Base-by-base conservation (phyloP, 2,329 filamentous ascomycete species). In the Monilinia fructicola region DNA sequence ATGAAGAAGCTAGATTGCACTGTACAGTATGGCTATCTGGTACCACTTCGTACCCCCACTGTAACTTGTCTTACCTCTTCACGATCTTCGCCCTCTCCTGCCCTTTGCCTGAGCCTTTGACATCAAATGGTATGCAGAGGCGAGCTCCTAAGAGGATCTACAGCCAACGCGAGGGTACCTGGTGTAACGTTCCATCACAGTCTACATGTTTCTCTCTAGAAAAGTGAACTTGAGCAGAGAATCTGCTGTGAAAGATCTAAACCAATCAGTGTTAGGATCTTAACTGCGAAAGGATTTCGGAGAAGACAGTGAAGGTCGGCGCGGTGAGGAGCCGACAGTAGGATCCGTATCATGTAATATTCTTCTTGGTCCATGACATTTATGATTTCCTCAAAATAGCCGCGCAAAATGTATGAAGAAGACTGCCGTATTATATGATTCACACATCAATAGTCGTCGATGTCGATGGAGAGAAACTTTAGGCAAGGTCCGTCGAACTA, bases 121-220 rank as follows among this genome's bases (percentile, higher is more conserved):
- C 16, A 44, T 26, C 44, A 18, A 28, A 58, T 26, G 23, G 21
- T 44, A 26, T 61, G n/a, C 26, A 61, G 58, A 52, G 64, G 64
- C 64, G 64, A 50, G 60, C 18, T 61, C 64, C 55, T 50, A 46
- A 44, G 35, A 52, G 26, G 64, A 65, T 53, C 48, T 50, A 28
- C 48, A 52, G 14, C 55, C 55, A 65, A 54, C 61, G 55, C 54
- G 26, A 53, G 38, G 18, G 28, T 12, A 46, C 14, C 14, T 61
- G 26, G 64, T 61, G 64, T 61, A 66, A 66, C 64, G 64, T 66
- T 61, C 55, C 55, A 66, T 66, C 54, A 53, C n/a, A 38, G 18
- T 42, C 53, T 21, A 9, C 42, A 18, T 28, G 38, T 40, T 61
- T 61, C 31, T 61, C 58, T 44, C n/a, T 61, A 40, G 28, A 44